phyloP scores from a whole-genome alignment of 2,329 filamentous ascomycete genomes.

The Simplicillium sp. region DNA sequence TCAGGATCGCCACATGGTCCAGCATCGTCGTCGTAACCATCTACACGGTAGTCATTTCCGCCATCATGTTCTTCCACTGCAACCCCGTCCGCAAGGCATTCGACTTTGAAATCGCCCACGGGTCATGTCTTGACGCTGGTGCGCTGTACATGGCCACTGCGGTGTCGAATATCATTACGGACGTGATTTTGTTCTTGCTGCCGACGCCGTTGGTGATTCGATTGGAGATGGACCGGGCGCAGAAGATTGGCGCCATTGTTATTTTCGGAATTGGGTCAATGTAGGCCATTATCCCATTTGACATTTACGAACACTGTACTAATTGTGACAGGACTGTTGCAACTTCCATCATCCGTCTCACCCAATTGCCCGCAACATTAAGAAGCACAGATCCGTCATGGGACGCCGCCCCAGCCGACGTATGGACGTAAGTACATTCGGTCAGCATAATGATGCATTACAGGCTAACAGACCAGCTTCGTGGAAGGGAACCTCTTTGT shows the following conservation, averaged over 20 bases:
- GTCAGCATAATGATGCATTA: background rate
- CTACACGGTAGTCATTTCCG: slow-evolving; percentile 17
- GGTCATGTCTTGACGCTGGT: slow-evolving; percentile 30
- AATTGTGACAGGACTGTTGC: slow-evolving; percentile 16
- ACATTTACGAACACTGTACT: slow-evolving; percentile 12
- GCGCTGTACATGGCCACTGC: slow-evolving; percentile 38
- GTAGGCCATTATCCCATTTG: slow-evolving; percentile 4
- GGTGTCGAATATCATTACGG: slow-evolving; percentile 12
- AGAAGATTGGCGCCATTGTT: slow-evolving; percentile 31
- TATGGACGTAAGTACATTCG: slow-evolving; percentile 16
- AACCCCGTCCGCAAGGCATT: slow-evolving; percentile 13
- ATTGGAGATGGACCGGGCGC: slow-evolving; percentile 31
- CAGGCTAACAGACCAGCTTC: slow-evolving; percentile 14
- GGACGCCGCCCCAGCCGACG: slow-evolving; percentile 16
- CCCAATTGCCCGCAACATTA: slow-evolving; percentile 14
- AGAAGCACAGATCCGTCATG: slow-evolving; percentile 17
- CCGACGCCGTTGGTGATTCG: slow-evolving; percentile 34
- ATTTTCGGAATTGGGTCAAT: slow-evolving; percentile 33
- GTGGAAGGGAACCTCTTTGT: slow-evolving; percentile 28
- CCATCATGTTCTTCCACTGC: slow-evolving; percentile 15
- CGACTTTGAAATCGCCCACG: slow-evolving; percentile 12
- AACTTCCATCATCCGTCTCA: slow-evolving; percentile 19
- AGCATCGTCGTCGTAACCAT: slow-evolving; percentile 18
- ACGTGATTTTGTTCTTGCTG: slow-evolving; percentile 30
- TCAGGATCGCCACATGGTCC: slow-evolving; percentile 17